These are phyloP conservation scores for Cladosporium cucumerinum DNA, from an alignment of 2,329 filamentous ascomycete genomes.

Conservation along the genomic window DNA sequence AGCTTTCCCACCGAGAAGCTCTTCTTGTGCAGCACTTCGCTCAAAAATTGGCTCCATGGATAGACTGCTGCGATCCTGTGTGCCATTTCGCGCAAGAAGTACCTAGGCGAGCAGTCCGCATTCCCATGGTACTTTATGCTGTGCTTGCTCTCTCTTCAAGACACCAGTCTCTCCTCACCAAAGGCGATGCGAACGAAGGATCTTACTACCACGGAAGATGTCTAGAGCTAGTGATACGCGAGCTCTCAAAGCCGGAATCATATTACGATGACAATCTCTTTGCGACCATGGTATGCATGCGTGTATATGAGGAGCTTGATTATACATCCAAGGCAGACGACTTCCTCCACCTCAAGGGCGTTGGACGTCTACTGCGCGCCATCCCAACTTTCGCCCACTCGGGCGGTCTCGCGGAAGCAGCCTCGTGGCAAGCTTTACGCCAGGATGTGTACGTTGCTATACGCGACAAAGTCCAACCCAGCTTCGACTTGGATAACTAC, in stretches of 20 bases:
- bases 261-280: slow-evolving; percentile 34
- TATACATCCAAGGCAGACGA: slow-evolving; percentile 27
- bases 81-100: slow-evolving; percentile 35
- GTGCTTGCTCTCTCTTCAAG: slow-evolving; percentile 37
- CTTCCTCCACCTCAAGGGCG: slow-evolving; percentile 39
- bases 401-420: slow-evolving; percentile 40
- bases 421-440: slow-evolving; percentile 42
- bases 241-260: slow-evolving; percentile 28
- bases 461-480: slow-evolving; percentile 37
- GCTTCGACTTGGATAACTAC: slow-evolving; percentile 39
- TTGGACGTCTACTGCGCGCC: slow-evolving; percentile 38
- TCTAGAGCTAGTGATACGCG: slow-evolving; percentile 35
- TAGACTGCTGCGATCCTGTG: slow-evolving; percentile 35
- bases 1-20: slow-evolving; percentile 22
- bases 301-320: slow-evolving; percentile 38
- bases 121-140: slow-evolving; percentile 34
- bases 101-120: slow-evolving; percentile 31
- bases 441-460: slow-evolving; percentile 43
- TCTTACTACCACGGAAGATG: slow-evolving; percentile 36
- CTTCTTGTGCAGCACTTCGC: slow-evolving; percentile 30
- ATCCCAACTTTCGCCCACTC: slow-evolving; percentile 41
- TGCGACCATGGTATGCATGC: slow-evolving; percentile 34
- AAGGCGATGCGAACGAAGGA: slow-evolving; percentile 29
- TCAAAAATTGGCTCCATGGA: slow-evolving; percentile 36
- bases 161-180: slow-evolving; percentile 31